Conservation (phyloP, 306 rosid species). For the Dryas octopetala region DNA sequence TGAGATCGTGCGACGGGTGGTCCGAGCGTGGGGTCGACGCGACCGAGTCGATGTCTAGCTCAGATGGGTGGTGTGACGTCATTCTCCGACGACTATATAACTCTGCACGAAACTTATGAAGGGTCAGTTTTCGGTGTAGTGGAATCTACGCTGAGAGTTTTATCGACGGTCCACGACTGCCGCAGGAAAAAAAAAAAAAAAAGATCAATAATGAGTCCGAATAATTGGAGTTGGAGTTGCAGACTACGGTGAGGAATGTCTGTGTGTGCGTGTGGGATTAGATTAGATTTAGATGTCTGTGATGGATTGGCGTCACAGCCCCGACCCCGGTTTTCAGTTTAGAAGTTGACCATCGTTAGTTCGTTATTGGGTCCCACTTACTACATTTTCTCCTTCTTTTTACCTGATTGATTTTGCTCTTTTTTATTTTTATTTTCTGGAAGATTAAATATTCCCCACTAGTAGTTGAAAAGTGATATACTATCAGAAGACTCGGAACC, state of each 20-base stretch:
- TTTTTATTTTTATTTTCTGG: too few species aligned
- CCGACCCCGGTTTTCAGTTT: background rate
- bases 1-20: conserved; percentile 35
- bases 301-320: background rate
- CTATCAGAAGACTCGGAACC: too few species aligned
- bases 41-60: conserved; percentile 66
- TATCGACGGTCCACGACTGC: too few species aligned
- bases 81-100: conserved; percentile 23
- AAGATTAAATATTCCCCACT: too few species aligned
- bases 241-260: conserved; percentile 15
- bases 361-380: background rate
- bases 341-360: background rate
- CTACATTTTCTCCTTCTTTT: background rate
- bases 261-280: background rate
- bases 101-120: background rate
- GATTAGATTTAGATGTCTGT: background rate
- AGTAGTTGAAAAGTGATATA: too few species aligned
- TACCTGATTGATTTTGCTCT: background rate
- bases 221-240: background rate
- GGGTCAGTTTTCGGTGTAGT: background rate
- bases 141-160: background rate
- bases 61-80: conserved; percentile 55
- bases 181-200: too few species aligned
- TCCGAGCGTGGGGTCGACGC: conserved; percentile 82
- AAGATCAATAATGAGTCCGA: background rate